Percentiles rank a stretch among this genome's conserved stretches.
These are phyloP conservation scores for Debaryomyces sp. DNA, from an alignment of 1,139 yeast species.

Conservation along the genomic window DNA sequence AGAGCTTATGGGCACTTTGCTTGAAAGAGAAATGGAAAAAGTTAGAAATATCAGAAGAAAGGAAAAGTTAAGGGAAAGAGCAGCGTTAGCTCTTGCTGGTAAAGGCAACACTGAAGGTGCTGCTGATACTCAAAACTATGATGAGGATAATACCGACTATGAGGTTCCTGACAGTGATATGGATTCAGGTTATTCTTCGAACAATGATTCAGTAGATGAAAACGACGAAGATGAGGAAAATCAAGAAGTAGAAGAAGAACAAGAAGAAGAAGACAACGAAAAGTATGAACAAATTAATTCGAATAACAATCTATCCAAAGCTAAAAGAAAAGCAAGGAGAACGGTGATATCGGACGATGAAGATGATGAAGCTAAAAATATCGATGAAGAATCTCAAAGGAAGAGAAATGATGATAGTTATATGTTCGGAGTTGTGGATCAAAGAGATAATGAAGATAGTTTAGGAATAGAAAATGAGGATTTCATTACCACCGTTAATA, in stretches of 20 bases:
- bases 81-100: slow-evolving; percentile 33
- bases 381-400: slow-evolving; percentile 19
- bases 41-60: slow-evolving; percentile 52
- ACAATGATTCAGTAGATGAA: slow-evolving; percentile 24
- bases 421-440: slow-evolving; percentile 34
- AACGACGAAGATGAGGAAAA: no score
- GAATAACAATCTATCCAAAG: neutral
- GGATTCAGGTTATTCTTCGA: slow-evolving; percentile 19
- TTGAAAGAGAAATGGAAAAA: slow-evolving; percentile 65
- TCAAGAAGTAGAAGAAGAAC: slow-evolving; percentile 20
- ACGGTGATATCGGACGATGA: slow-evolving; percentile 17
- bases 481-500: slow-evolving; percentile 18
- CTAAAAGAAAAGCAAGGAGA: slow-evolving; percentile 14
- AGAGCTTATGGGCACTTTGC: slow-evolving; percentile 49
- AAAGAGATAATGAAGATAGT: slow-evolving; percentile 4
- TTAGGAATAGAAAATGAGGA: slow-evolving; percentile 15
- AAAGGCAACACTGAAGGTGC: slow-evolving; percentile 17
- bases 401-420: slow-evolving; percentile 35
- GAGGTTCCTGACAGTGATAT: slow-evolving; percentile 27
- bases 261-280: slow-evolving; percentile 12
- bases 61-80: slow-evolving; percentile 47
- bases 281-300: neutral
- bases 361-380: slow-evolving; percentile 13
- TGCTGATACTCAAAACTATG: slow-evolving; percentile 16
- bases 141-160: slow-evolving; percentile 19